Evolutionary conservation across 2,329 filamentous ascomycete genomes (phyloP), one percentile per base, ranked within the genome.

Genomic region (Hysterium pulicare): DNA sequence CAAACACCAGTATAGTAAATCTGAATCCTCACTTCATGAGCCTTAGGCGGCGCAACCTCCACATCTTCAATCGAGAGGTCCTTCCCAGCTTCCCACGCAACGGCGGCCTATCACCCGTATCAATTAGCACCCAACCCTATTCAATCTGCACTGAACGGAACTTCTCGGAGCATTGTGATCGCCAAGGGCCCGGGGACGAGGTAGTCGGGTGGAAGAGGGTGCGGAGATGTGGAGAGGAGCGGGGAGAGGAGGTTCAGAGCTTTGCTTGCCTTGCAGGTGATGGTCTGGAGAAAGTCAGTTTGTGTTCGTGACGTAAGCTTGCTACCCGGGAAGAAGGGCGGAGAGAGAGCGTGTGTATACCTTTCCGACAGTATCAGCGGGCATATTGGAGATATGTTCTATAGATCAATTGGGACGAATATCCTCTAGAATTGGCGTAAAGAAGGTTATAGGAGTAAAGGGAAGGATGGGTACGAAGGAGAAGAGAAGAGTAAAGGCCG

Each of bases 1-100:
- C 93, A 98, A 67, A 98, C 93, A 72, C 93, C 93, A 41, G 93
- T 98, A 77, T 96, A 94, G 78, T 91, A 85, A 68, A 97, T 88
- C 77, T 97, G 76, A 66, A 98, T 95, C 61, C 93, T 88, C 65
- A 98, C 93, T 75, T 98, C 93, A 73, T 95, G 82, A 48, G 91
- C 90, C 71, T 79, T 83, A 46, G 93, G 93, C 50, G 91, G 86
- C 40, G 78, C 82, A 53, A 98, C 93, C 74, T 97, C 90, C 60
- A 98, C 78, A 57, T 95, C 88, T 74, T 98, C 93, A 56, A 97
- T 79, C 59, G 77, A 82, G 53, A 98, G 81, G 55, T 88, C 84
- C 75, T 95, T 87, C 67, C 87, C 90, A 36, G 93, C 90, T 72
- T 90, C 91, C 93, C 93, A 98, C 68, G 93, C 93, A 51, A 98